These are phyloP conservation scores for Alternaria sp. DNA, from an alignment of 2,329 filamentous ascomycete genomes.

Conservation along the genomic window DNA sequence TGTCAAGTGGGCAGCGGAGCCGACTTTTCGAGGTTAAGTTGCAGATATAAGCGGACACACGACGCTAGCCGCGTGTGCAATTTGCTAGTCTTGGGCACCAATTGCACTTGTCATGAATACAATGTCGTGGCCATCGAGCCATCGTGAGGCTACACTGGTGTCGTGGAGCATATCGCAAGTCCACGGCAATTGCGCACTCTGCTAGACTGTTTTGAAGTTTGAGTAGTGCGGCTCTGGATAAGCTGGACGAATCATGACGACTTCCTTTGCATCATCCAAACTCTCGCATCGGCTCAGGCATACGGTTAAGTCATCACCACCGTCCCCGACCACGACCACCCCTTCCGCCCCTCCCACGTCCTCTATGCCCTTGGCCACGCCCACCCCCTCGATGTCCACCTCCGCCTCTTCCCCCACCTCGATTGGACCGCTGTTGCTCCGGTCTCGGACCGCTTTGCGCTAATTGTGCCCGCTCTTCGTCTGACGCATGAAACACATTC, in stretches of 20 bases:
- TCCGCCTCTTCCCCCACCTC: slow-evolving; percentile 37
- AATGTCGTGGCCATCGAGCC: slow-evolving; percentile 2
- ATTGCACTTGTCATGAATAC: slow-evolving; percentile 13
- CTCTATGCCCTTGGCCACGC: slow-evolving; percentile 25
- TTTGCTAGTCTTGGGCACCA: slow-evolving; percentile 10
- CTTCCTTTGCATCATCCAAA: background rate
- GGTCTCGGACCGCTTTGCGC: slow-evolving; percentile 40
- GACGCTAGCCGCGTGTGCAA: slow-evolving; percentile 27
- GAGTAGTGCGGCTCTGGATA: background rate
- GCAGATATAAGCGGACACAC: slow-evolving; percentile 10
- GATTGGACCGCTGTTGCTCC: slow-evolving; percentile 33
- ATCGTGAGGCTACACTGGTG: background rate
- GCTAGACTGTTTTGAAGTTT: background rate
- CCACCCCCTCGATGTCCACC: slow-evolving; percentile 38
- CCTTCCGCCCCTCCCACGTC: slow-evolving; percentile 17
- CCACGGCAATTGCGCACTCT: background rate
- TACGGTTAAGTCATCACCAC: slow-evolving; percentile 25
- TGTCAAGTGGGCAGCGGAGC: slow-evolving; percentile 20
- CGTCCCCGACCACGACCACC: slow-evolving; percentile 35
- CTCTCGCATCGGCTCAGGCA: background rate
- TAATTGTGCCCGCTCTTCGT: slow-evolving; percentile 64
- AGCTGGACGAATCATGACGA: background rate
- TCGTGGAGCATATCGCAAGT: background rate
- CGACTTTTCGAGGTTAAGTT: slow-evolving; percentile 5
- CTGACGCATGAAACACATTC: slow-evolving; percentile 76